Conservation (phyloP, 805 yeast species). For the Teunomyces gatunensis region DNA sequence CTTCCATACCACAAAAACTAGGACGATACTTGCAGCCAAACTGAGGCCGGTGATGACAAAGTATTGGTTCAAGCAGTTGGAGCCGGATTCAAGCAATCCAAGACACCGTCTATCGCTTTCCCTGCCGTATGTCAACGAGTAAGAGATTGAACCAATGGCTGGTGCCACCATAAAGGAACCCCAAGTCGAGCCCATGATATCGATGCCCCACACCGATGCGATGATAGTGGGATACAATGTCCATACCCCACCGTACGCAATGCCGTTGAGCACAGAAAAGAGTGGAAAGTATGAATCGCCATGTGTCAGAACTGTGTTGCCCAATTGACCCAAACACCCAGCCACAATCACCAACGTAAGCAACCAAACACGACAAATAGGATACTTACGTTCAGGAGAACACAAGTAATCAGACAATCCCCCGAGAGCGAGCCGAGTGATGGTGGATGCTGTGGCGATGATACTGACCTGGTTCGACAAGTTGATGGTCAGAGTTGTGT, state of each 20-base stretch:
- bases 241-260: constrained; percentile 78
- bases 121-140: constrained; percentile 68
- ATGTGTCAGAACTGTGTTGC: constrained; percentile 4
- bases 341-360: constrained; percentile 22
- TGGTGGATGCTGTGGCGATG: constrained; percentile 67
- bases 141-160: constrained; percentile 71
- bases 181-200: constrained; percentile 88
- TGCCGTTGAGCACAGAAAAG: constrained; percentile 57
- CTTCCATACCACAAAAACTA: constrained; percentile 28
- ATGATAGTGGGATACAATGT: constrained; percentile 84
- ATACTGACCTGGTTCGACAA: constrained; percentile 53
- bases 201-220: constrained; percentile 83
- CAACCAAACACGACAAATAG: constrained; percentile 34
- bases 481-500: constrained; percentile 24
- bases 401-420: constrained; percentile 60
- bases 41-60: constrained; percentile 26
- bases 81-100: constrained; percentile 2
- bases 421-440: constrained; percentile 66
- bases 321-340: constrained; percentile 33
- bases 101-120: constrained; percentile 49
- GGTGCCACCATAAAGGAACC: constrained; percentile 88
- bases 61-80: constrained; percentile 24
- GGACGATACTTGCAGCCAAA: constrained; percentile 21
- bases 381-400: constrained; percentile 22
- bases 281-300: constrained; percentile 7